phyloP scores from a whole-genome alignment of 495 filamentous ascomycete species.

The Paragyromitra xinjiangensis region DNA sequence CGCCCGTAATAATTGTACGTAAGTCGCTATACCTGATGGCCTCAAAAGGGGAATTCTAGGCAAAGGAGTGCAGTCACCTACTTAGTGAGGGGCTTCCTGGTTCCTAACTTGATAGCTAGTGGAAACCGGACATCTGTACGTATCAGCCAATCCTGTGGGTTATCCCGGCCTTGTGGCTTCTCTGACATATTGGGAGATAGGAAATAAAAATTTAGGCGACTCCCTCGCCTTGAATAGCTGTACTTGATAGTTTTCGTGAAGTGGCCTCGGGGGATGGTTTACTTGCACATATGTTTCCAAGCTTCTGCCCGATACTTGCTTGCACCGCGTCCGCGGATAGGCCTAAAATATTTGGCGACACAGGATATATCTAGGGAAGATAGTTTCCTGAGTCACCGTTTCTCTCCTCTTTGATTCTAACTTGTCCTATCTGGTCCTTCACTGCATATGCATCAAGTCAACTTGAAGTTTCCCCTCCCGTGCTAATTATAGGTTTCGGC shows the following conservation, averaged over 20 bases:
- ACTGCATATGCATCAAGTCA: background rate
- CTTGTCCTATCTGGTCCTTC: background rate
- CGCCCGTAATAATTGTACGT: constrained; percentile 38
- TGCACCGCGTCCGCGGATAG: background rate
- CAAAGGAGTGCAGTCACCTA: constrained; percentile 17
- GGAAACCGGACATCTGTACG: background rate
- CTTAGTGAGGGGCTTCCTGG: background rate
- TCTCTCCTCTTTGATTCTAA: background rate
- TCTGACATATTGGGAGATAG: background rate
- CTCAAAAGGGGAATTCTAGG: constrained; percentile 26
- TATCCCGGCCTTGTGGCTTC: background rate
- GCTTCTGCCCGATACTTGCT: background rate
- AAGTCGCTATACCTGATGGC: constrained; percentile 17
- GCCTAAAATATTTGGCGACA: background rate
- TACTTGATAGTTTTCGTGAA: background rate
- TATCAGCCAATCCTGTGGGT: background rate
- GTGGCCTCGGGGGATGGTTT: background rate
- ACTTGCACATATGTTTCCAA: background rate
- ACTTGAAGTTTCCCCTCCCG: background rate
- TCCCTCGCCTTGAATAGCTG: background rate
- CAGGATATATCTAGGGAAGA: background rate
- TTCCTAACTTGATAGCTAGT: constrained; percentile 3
- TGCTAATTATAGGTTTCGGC: constrained; percentile 17
- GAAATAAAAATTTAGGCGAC: background rate
- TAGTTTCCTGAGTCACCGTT: background rate